phyloP scores from a whole-genome alignment of 768 basidiomycete species.

The Sistotremastrum suecicum region DNA sequence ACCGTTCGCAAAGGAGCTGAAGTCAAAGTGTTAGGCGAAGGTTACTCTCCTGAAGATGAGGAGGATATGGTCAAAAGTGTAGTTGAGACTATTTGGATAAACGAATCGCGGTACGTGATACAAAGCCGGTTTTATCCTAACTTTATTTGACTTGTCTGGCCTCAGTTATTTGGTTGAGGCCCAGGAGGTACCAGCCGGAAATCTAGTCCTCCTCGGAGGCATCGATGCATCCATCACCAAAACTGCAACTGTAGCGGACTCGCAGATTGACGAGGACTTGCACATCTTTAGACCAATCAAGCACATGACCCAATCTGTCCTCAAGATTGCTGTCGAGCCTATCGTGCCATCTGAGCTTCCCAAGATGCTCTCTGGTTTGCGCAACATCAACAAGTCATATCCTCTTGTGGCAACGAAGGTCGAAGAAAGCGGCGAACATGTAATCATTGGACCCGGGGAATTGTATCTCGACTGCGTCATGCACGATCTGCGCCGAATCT shows the following conservation, averaged over 20 bases:
- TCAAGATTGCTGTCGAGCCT: slow-evolving; percentile 97
- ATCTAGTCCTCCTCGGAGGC: slow-evolving; percentile 84
- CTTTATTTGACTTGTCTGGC: neutral
- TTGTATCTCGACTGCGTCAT: slow-evolving; percentile 93
- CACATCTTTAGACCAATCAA: slow-evolving; percentile 94
- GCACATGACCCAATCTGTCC: slow-evolving; percentile 92
- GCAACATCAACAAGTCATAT: slow-evolving; percentile 96
- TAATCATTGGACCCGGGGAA: slow-evolving; percentile 93
- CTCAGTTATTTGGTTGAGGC: slow-evolving; percentile 80
- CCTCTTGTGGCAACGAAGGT: slow-evolving; percentile 91
- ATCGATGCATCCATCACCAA: slow-evolving; percentile 92
- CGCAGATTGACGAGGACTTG: slow-evolving; percentile 69
- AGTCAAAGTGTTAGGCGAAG: slow-evolving; percentile 95
- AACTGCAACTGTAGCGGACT: slow-evolving; percentile 73
- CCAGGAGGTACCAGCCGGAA: slow-evolving; percentile 82
- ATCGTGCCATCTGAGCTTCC: slow-evolving; percentile 95
- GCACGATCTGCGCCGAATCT: slow-evolving; percentile 85
- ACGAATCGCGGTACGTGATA: slow-evolving; percentile 62
- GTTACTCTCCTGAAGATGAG: slow-evolving; percentile 97
- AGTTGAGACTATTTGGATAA: slow-evolving; percentile 83
- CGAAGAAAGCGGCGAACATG: slow-evolving; percentile 96
- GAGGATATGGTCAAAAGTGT: slow-evolving; percentile 87
- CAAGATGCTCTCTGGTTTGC: slow-evolving; percentile 94
- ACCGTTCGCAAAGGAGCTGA: slow-evolving; percentile 71
- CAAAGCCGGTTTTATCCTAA: neutral